Evolutionary conservation across 495 filamentous ascomycete species (phyloP).

Genomic region (Podospora australis): DNA sequence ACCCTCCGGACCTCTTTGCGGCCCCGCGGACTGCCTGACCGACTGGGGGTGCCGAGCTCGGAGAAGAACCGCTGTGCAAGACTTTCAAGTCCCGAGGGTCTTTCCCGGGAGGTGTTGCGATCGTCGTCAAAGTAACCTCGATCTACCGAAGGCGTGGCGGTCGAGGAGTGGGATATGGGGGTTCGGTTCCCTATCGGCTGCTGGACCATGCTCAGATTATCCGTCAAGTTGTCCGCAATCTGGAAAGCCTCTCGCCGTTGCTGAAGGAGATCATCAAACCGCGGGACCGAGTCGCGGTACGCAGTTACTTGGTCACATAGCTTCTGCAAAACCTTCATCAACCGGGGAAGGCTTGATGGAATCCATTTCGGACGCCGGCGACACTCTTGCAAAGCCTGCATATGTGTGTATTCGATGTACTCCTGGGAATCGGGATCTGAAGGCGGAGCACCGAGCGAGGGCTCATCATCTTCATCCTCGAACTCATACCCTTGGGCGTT

Average conservation of each 20-base stretch:
- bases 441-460: conserved; percentile 18
- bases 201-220: too few relatives aligned
- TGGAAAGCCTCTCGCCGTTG: conserved; percentile 64
- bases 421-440: conserved; percentile 31
- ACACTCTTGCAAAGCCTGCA: conserved; percentile 40
- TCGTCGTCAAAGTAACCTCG: conserved; percentile 23
- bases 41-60: conserved; percentile 45
- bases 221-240: conserved; percentile 46
- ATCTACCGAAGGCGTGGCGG: conserved; percentile 22
- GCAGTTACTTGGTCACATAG: conserved; percentile 59
- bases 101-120: conserved; percentile 35
- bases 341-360: conserved; percentile 38
- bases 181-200: conserved; percentile 18
- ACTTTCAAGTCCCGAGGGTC: conserved; percentile 44
- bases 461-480: conserved; percentile 37
- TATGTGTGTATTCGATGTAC: conserved; percentile 37
- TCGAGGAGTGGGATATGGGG: conserved; percentile 9
- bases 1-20: conserved; percentile 28
- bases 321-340: conserved; percentile 44
- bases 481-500: conserved; percentile 57
- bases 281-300: conserved; percentile 62
- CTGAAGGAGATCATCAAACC: conserved; percentile 70
- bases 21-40: conserved; percentile 44
- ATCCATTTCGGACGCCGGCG: conserved; percentile 46
- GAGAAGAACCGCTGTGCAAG: conserved; percentile 52